Base-by-base conservation (phyloP, 1,284 basidiomycete genomes). In the Cutaneotrichosporon cutaneum region DNA sequence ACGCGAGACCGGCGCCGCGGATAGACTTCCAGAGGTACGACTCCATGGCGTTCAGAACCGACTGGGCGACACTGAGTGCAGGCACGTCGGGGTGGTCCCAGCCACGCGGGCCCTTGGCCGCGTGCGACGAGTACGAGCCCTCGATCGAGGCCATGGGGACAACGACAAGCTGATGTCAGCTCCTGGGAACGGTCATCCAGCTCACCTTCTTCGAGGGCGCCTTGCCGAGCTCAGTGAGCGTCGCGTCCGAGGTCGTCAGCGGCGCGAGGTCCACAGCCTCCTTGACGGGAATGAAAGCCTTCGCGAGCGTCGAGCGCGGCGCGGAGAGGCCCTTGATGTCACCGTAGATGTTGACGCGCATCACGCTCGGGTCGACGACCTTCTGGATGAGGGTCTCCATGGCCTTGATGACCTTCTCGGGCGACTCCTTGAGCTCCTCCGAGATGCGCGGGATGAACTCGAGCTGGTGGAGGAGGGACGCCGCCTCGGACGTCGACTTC, bases 91-190 rank as follows among this genome's bases (percentile, higher is more conserved):
- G 86, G 75, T 97, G 88, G 64, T 86, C 78, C 75, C 89, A 93
- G 18, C 92, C 91, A 14, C 64, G 58, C 51, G 92, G 86, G 44
- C 89, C 88, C 72, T 88, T 90, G 0, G 90, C 85, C 14, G 87
- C 88, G 74, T 95, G 90, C 27, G 84, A 86, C 16, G 88, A 89
- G 77, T 89, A 99, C 10, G 91, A 90, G 70, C 92, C 94, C 80
- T 99, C 96, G 68, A 98, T 96, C 4, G 93, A 92, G 0, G 94
- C 88, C 68, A 99, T 83, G 62, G 90, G 87, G 75, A 94, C 89
- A 44, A 99, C 84, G 42, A 92, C 83, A 22, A 90, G 91, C 87
- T 93, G 24, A n/a, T 13, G 27, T 55, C 18, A 50, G 47, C 26
- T 27, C 13, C 53, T n/a, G 18, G 2, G 9, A 13, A 59, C 75